Conservation (phyloP, 768 basidiomycete genomes). For the Gautieria morchelliformis region DNA sequence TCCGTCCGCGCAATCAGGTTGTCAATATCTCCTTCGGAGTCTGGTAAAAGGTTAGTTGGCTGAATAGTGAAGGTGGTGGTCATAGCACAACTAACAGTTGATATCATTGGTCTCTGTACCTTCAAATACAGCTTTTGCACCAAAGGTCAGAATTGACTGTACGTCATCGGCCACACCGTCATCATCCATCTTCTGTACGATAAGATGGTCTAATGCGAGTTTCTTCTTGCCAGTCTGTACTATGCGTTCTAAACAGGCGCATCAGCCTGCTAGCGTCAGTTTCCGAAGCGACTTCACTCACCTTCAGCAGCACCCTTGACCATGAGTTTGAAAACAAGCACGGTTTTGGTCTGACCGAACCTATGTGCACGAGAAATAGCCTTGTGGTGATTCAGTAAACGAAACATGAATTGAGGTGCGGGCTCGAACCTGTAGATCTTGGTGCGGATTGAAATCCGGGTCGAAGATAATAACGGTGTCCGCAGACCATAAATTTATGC, state of each 20-base stretch:
- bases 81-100: conserved; percentile 37
- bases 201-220: conserved; percentile 86
- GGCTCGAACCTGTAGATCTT: conserved; percentile 72
- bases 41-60: conserved; percentile 26
- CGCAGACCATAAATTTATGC: conserved; percentile 83
- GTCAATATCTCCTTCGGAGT: conserved; percentile 74
- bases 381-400: conserved; percentile 28
- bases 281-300: conserved; percentile 15
- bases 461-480: conserved; percentile 93
- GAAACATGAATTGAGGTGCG: background rate
- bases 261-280: background rate
- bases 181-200: conserved; percentile 91
- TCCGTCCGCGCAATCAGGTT: conserved; percentile 83
- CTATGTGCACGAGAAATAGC: conserved; percentile 93
- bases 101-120: conserved; percentile 48
- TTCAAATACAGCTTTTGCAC: conserved; percentile 74
- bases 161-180: conserved; percentile 70
- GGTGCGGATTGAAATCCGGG: conserved; percentile 98
- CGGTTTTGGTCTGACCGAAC: conserved; percentile 91
- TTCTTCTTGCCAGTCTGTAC: conserved; percentile 93
- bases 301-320: conserved; percentile 91
- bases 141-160: conserved; percentile 83
- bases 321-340: conserved; percentile 94
- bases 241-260: conserved; percentile 58
- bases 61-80: background rate